Percentiles rank a stretch among this genome's conserved stretches.
These are phyloP conservation scores for Malassezia obtusa DNA, from an alignment of 1,284 basidiomycete species.

Conservation along the genomic window DNA sequence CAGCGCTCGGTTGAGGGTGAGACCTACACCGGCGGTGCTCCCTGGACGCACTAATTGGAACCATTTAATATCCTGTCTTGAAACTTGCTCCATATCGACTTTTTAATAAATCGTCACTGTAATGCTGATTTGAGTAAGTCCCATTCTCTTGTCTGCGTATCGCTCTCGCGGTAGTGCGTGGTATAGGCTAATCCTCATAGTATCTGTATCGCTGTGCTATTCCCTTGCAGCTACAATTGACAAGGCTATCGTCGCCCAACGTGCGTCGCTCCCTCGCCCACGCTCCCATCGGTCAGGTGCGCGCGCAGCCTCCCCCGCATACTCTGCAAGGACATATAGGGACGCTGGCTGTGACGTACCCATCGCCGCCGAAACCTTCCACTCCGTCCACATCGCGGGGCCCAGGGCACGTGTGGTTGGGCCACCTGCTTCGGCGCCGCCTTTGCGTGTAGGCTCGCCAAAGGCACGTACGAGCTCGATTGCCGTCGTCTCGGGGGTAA, in stretches of 20 bases:
- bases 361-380: neutral
- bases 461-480: conserved; percentile 2
- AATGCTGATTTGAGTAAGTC: conserved; percentile 4
- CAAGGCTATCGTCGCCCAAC: conserved; percentile 2
- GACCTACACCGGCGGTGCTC: conserved; percentile 14
- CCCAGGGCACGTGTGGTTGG: neutral
- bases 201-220: too few species aligned
- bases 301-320: neutral
- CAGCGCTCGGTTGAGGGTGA: conserved; percentile 36
- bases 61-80: neutral
- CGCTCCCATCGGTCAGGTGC: conserved; percentile 8
- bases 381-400: conserved; percentile 12
- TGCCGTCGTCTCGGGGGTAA: neutral
- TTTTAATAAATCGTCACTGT: conserved; percentile 10
- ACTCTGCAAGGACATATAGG: conserved; percentile 3
- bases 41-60: neutral
- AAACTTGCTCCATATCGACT: conserved; percentile 3
- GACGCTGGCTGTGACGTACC: neutral
- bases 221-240: neutral
- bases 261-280: neutral
- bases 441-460: conserved; percentile 13
- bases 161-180: neutral
- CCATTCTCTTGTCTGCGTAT: neutral
- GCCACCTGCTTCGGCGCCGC: conserved; percentile 4
- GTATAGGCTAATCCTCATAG: neutral